Percentiles rank a stretch among this genome's conserved stretches.
These are phyloP conservation scores for Verticillium longisporum DNA, from an alignment of 2,329 filamentous ascomycete genomes.

Conservation along the genomic window DNA sequence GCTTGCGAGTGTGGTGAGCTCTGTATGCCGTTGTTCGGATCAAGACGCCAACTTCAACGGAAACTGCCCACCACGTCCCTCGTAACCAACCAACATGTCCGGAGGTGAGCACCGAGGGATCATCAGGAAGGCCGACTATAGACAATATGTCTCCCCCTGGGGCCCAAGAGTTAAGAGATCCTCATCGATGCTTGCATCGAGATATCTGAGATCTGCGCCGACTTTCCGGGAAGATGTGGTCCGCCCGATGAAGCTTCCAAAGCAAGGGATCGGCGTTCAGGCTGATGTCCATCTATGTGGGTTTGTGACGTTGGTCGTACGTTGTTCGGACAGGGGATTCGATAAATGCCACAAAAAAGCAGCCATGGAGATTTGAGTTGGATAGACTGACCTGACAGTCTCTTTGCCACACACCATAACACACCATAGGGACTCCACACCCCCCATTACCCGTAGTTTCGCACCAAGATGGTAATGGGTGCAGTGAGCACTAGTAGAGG, in stretches of 20 bases:
- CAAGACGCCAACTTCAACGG: no score
- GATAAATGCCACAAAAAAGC: neutral
- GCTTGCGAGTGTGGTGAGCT: neutral
- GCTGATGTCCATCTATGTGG: neutral
- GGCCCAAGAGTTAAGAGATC: neutral
- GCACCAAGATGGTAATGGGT: neutral
- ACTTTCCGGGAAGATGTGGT: neutral
- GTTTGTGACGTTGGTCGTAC: neutral
- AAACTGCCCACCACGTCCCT: no score
- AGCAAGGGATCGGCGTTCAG: neutral
- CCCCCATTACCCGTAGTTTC: neutral
- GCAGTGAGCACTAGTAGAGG: no score
- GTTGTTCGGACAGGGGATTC: neutral
- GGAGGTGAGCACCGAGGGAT: neutral
- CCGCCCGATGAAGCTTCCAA: neutral
- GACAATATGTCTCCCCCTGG: neutral
- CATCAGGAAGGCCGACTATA: neutral
- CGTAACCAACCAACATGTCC: neutral
- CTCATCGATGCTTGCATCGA: neutral
- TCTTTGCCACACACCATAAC: neutral
- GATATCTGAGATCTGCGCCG: neutral
- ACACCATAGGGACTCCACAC: neutral
- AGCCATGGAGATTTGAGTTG: neutral
- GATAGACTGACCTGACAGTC: neutral
- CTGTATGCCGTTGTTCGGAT: no score